These are phyloP conservation scores for Calvatia gigantea DNA, from an alignment of 768 basidiomycete species.

Conservation along the genomic window DNA sequence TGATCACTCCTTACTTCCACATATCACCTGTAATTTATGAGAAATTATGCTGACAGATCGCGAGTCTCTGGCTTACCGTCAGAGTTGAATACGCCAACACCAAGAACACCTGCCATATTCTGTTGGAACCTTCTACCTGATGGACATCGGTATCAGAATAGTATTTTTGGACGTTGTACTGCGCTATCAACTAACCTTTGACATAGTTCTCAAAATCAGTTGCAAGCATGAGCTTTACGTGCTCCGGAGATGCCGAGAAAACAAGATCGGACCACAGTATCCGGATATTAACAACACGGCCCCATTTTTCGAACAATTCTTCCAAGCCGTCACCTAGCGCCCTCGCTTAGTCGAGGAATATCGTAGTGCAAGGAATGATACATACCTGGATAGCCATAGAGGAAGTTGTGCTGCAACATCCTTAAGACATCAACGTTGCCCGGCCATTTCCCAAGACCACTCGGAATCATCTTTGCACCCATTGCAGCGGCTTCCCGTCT, in stretches of 20 bases:
- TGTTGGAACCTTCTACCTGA: constrained; percentile 41
- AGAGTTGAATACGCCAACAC: constrained; percentile 67
- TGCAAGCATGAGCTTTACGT: constrained; percentile 54
- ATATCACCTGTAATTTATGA: constrained; percentile 24
- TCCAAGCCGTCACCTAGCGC: constrained; percentile 39
- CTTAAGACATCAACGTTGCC: constrained; percentile 46
- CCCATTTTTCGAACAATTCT: constrained; percentile 29
- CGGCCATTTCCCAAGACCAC: constrained; percentile 31
- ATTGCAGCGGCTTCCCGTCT: constrained; percentile 35
- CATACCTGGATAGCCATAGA: constrained; percentile 49
- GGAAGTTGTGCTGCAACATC: constrained; percentile 31
- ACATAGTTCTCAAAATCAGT: constrained; percentile 58
- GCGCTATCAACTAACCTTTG: constrained; percentile 38
- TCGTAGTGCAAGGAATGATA: neutral
- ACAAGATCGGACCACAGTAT: constrained; percentile 42
- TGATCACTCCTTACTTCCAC: constrained; percentile 29
- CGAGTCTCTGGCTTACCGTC: constrained; percentile 39
- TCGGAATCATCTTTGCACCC: constrained; percentile 43
- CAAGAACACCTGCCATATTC: constrained; percentile 46
- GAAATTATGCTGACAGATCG: neutral
- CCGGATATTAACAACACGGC: constrained; percentile 43
- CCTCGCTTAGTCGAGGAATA: neutral
- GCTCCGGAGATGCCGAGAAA: constrained; percentile 48
- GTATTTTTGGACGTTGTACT: neutral
- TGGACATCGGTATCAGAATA: neutral